Base-by-base conservation (phyloP, 2,329 filamentous ascomycete species). In the Penicillium olsonii region DNA sequence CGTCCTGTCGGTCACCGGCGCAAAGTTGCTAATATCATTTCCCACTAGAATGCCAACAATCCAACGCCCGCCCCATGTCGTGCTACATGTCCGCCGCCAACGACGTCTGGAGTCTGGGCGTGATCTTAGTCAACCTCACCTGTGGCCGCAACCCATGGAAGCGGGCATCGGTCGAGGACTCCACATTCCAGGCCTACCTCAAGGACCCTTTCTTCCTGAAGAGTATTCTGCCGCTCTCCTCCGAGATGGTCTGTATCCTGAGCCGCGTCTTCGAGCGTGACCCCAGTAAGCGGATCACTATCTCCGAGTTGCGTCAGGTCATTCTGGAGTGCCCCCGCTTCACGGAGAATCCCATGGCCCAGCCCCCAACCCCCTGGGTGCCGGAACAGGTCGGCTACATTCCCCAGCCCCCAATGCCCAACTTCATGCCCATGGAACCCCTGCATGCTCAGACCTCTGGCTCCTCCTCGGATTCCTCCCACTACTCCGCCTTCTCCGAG, bases 71-170 rank as follows among this genome's bases (percentile, higher is more conserved):
- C 81, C 83, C 79, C 72, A 79, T 79, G 68, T 79, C 87, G 24
- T 92, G 83, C 72, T 99, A 99, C 73, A 86, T 86, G 60, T 96
- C 92, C 59, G 91, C 90, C 44, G 89, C 92, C 50, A 99, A 97
- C 76, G 94, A 99, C 73, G 85, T 97, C 62, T 99, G 94, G 94
- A 92, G 89, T 66, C 82, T 99, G n/a, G 94, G 94, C 61, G 92
- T 99, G 45, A 96, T 99, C 68, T 81, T 99, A 53, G 91, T 99
- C 64, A 99, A 99, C 78, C 80, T 99, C 60, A 95, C 91, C 43
- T 99, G 94, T 75, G 94, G 94, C 68, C 90, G 94, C 70, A 99
- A 99, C 75, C 94, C 94, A 52, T 99, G 94, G 94, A 97, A 97
- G 77, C 88, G 94, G 70, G 94, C 94, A 54, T 96, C 91, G 11